Conservation (phyloP, 2,329 filamentous ascomycete genomes). For the Whalleya microplaca region DNA sequence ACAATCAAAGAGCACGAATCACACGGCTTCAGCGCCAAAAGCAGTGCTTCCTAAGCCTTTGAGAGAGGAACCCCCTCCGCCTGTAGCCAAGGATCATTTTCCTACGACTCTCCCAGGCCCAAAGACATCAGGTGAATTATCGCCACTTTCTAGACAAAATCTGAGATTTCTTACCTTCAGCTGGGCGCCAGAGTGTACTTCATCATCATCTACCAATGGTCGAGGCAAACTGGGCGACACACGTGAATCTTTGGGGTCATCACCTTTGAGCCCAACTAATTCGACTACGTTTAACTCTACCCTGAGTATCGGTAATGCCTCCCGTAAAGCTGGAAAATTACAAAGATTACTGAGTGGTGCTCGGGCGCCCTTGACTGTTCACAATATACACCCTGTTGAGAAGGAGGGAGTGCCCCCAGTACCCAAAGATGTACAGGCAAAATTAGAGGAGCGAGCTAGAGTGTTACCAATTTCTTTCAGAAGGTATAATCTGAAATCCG, state of each 20-base stretch:
- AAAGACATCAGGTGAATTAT: constrained; percentile 9
- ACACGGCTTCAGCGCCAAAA: not conserved
- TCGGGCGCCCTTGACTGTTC: constrained; percentile 37
- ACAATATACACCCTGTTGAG: constrained; percentile 39
- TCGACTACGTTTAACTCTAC: constrained; percentile 37
- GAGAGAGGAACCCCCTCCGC: constrained; percentile 36
- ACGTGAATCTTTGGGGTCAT: constrained; percentile 26
- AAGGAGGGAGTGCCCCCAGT: constrained; percentile 40
- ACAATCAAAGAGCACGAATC: not conserved
- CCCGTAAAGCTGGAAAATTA: constrained; percentile 43
- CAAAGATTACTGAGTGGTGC: constrained; percentile 45
- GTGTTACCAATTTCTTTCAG: constrained; percentile 42
- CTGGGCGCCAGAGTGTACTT: constrained; percentile 15
- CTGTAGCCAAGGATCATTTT: constrained; percentile 41
- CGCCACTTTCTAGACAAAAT: constrained; percentile 13
- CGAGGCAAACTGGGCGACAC: constrained; percentile 17
- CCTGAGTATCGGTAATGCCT: constrained; percentile 40
- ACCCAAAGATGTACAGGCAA: constrained; percentile 41
- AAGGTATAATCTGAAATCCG: constrained; percentile 42
- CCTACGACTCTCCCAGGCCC: constrained; percentile 4
- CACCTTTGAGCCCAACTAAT: constrained; percentile 35
- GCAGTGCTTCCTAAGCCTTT: constrained; percentile 5
- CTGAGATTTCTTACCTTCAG: constrained; percentile 3
- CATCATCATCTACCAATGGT: constrained; percentile 27
- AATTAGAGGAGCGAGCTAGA: constrained; percentile 40